Base-by-base conservation (phyloP, 2,329 filamentous ascomycete genomes). In the Lasiodiplodia sp. region DNA sequence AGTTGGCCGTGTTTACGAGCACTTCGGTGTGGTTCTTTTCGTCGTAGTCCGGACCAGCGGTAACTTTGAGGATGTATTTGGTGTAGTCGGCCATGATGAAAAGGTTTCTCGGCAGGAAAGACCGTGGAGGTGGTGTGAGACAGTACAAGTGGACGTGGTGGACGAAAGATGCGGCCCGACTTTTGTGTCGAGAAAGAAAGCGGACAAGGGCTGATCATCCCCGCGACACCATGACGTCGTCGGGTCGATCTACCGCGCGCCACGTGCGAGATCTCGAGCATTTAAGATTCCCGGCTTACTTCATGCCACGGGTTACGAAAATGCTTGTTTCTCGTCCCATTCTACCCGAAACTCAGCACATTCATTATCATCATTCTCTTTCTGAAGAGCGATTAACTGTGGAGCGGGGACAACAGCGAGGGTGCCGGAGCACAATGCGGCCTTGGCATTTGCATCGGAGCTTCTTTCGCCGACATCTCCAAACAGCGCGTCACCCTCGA, bases 1-100 rank as follows among this genome's bases (percentile, higher is more conserved):
- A 86, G 69, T 87, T 79, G 34, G 90, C 79, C 12, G 84, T 85
- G 81, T 97, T 98, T 77, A 97, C 91, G 3, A 87, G 86, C 11
- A 97, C 90, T 34, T 88, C 83, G 70, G 89, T 81, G 74, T 97
- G 94, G n/a, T 87, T 87, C n/a, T 84, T 80, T 40, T 85, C 80
- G 77, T 96, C 88, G 81, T 97, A 97, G 71, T 84, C 83, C 1
- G 92, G 85, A 2, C 95, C 95, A 1, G 93, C 93, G 0, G 93
- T 96, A 67, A 97, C 90, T 72, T 87, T 88, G 70, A 98, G 86
- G 63, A 92, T 86, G 79, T 96, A 97, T 72, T 92, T 90, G 68
- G 77, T 74, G 72, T 79, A 75, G 69, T 91, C 87, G 21, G 89
- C 84, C 89, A 83, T 83, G 51, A 2, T 69, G 34, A 31, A 14